Base-by-base conservation (phyloP, 352 stramenopile genomes). In the Phytophthora boehmeriae region DNA sequence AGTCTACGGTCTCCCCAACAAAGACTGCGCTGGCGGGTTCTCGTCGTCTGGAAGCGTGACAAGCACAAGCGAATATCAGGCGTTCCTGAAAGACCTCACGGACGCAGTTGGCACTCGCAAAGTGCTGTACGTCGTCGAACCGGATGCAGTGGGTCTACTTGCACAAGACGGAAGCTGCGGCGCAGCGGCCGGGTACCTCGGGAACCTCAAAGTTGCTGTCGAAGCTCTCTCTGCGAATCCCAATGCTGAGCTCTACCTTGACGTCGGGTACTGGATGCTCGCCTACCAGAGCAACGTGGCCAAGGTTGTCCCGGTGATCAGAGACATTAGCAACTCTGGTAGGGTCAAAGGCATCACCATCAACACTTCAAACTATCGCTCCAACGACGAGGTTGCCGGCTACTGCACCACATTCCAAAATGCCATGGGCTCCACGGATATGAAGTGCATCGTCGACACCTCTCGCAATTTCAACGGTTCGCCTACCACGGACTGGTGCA, bases 311-410 rank as follows among this genome's bases (percentile, higher is more conserved):
- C 34, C 46, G 0, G 57, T 69, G 8, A 52, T 83, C 54, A 73
- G 73, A 58, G 49, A 73, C 22, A 57, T 88, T 22, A 30, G 38
- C 1, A 10, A 32, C 0, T 55, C 60, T 10, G 68, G 70, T 1
- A 54, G 45, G 19, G 25, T 88, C 42, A 78, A 82, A 55, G 78
- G 78, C 25, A 80, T 88, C 51, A 66, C 76, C 16, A 61, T 88
- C 53, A 88, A 88, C 71, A 86, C 78, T 23, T 80, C 75, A 59
- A 88, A 88, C 67, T 88, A 84, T 53, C 75, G 71, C 41, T 72
- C 73, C 1, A 83, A 61, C 27, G 23, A 39, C n/a, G 59, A 86
- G 45, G 57, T 85, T 0, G 47, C 62, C 8, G 23, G 34, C 13
- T 49, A 79, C 14, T 88, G 78, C 57, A 25, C 19, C 27, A 83